These are phyloP conservation scores for Groenewaldozyma tartarivorans DNA, from an alignment of 805 yeast genomes.

Conservation along the genomic window DNA sequence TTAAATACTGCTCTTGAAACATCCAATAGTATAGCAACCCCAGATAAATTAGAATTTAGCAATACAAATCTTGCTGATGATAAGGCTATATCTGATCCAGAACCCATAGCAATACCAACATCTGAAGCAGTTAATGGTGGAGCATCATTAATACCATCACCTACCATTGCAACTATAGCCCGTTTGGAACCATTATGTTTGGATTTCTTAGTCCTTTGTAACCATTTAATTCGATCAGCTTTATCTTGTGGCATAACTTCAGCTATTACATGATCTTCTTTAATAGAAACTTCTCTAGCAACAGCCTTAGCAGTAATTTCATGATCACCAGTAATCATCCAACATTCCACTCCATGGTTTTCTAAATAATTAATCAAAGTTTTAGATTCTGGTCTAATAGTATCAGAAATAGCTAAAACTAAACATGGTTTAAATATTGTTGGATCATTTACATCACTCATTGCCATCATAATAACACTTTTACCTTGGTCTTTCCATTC, in stretches of 20 bases:
- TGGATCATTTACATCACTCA: slow-evolving; percentile 23
- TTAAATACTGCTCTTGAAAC: slow-evolving; percentile 61
- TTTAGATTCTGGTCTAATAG: slow-evolving; percentile 42
- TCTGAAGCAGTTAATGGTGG: slow-evolving; percentile 70
- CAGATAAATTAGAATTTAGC: slow-evolving; percentile 38
- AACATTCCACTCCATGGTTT: slow-evolving; percentile 40
- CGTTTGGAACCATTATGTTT: slow-evolving; percentile 15
- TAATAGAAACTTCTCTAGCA: slow-evolving; percentile 53
- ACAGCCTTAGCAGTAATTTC: slow-evolving; percentile 56
- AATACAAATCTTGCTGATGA: slow-evolving; percentile 68
- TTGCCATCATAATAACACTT: slow-evolving; percentile 50
- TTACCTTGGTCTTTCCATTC: slow-evolving; percentile 57
- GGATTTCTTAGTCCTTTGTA: slow-evolving; percentile 37
- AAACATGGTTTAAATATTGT: slow-evolving; percentile 29
- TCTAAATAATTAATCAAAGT: slow-evolving; percentile 37
- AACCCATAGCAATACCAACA: slow-evolving; percentile 67
- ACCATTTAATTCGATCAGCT: slow-evolving; percentile 46
- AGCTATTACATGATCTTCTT: slow-evolving; percentile 43
- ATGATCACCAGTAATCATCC: slow-evolving; percentile 77
- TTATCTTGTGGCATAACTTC: slow-evolving; percentile 70
- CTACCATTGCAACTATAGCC: slow-evolving; percentile 62
- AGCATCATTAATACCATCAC: slow-evolving; percentile 79
- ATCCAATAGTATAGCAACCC: slow-evolving; percentile 50
- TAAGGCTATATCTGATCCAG: slow-evolving; percentile 69
- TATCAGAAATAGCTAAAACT: slow-evolving; percentile 51